phyloP scores from a whole-genome alignment of 257 asterid genomes.

The Thymus quinquecostatus region DNA sequence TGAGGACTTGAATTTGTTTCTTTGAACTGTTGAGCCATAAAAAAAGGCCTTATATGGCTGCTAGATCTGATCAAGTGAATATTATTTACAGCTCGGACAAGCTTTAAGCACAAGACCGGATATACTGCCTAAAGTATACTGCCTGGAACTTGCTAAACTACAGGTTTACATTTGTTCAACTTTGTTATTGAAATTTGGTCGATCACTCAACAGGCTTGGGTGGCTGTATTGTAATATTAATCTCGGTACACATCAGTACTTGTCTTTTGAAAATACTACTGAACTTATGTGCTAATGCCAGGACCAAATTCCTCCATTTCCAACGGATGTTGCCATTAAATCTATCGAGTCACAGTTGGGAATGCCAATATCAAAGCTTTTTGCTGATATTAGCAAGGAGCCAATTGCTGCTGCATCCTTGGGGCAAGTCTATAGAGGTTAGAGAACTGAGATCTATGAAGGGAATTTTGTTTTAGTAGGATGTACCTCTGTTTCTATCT shows the following conservation, averaged over 20 bases:
- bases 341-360: conserved; percentile 91
- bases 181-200: conserved; percentile 2
- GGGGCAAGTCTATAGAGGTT: conserved; percentile 98
- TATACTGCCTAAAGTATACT: conserved; percentile 81
- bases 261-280: conserved; percentile 31
- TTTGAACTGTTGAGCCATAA: conserved; percentile 3
- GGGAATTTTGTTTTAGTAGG: not conserved
- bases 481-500: conserved; percentile 13
- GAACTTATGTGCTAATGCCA: conserved; percentile 39
- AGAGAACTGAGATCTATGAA: conserved; percentile 37
- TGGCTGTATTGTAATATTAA: conserved; percentile 11
- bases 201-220: conserved; percentile 24
- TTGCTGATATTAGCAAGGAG: conserved; percentile 89
- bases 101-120: conserved; percentile 98
- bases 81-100: conserved; percentile 84
- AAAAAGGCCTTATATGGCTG: conserved; percentile 20
- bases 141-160: conserved; percentile 90
- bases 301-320: conserved; percentile 99
- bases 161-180: conserved; percentile 59
- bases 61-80: conserved; percentile 21
- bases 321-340: conserved; percentile 74
- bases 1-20: conserved; percentile 14
- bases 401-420: conserved; percentile 98
- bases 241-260: conserved; percentile 23
- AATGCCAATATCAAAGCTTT: conserved; percentile 73